A percentile compares a stretch with the other conserved stretches of the same genome.
These are phyloP conservation scores for Boechera divaricarpa DNA, from an alignment of 345 rosid species.

Conservation along the genomic window DNA sequence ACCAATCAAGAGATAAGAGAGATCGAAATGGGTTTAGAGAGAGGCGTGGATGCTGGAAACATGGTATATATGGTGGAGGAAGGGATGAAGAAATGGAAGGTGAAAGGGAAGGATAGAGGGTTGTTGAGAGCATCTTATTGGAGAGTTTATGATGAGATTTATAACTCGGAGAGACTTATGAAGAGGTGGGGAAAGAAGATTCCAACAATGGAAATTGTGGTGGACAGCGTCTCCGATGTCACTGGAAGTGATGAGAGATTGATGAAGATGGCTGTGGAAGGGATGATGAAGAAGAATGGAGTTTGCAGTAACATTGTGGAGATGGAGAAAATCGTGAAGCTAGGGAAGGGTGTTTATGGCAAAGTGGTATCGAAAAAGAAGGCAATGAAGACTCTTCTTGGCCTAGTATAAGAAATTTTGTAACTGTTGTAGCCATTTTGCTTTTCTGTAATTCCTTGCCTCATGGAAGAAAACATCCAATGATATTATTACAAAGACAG, in stretches of 20 bases:
- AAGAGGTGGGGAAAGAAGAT: constrained; percentile 77
- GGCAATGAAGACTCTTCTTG: constrained; percentile 68
- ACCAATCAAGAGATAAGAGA: constrained; percentile 62
- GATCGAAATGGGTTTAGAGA: constrained; percentile 58
- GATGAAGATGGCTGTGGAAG: constrained; percentile 54
- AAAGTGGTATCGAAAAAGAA: constrained; percentile 70
- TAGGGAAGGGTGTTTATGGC: constrained; percentile 74
- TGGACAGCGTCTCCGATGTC: constrained; percentile 61
- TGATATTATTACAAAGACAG: constrained; percentile 20
- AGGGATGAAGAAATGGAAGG: constrained; percentile 68
- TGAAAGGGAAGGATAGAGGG: constrained; percentile 80
- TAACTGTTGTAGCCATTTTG: neutral
- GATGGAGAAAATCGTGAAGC: constrained; percentile 58
- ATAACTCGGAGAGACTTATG: constrained; percentile 59
- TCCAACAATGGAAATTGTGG: constrained; percentile 57
- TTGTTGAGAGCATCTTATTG: constrained; percentile 82
- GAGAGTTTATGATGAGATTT: constrained; percentile 61
- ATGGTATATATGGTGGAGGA: constrained; percentile 66
- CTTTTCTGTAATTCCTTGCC: constrained; percentile 35
- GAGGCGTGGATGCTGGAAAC: constrained; percentile 65
- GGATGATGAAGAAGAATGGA: constrained; percentile 51
- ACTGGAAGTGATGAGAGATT: constrained; percentile 76
- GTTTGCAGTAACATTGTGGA: constrained; percentile 44
- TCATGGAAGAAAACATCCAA: constrained; percentile 34
- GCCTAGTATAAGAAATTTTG: constrained; percentile 4